Base-by-base conservation (phyloP, 108 stramenopile genomes). In the Cyclostephanos invisitatus region DNA sequence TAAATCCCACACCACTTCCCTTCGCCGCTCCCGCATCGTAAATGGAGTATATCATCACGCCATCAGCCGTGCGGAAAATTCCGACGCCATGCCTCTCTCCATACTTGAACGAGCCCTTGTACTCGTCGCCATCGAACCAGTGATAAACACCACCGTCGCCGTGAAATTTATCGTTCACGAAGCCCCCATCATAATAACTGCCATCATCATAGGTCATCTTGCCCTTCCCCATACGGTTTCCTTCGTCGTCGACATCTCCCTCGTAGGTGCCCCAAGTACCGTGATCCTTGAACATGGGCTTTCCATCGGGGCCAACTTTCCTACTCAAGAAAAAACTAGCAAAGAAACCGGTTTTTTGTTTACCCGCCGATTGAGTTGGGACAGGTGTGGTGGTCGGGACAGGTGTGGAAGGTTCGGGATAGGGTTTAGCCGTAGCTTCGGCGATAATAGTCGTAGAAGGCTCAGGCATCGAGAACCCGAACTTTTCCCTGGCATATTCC, bases 241-340 rank as follows among this genome's bases (percentile, higher is more conserved):
- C 73, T 28, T 66, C 32, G 5, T 5, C 42, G 20, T 74, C 73
- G 22, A 49, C 64, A n/a, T 24, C 71, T 35, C 73, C 73, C 6
- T 47, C 64, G 35, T 66, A 74, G 18, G 65, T 50, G 5, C 73
- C 73, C 64, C 64, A 65, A 10, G 65, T 54, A 59, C 73, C 64
- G 51, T 66, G 8, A 50, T 66, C 65, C 49, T 66, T 66, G 48
- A 51, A 77, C 48, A 72, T 62, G 5, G 48, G 48, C 46, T 62
- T 72, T 14, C 70, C 70, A 21, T 62, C 60, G 12, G 70, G 11
- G 35, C 17, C 58, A 0, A 62, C 15, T 25, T 62, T 61, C 24
- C 48, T 62, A 9, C 24, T 62, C 36, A 46, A 40, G 48, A 72
- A 72, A 21, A 72, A 62, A 27, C 28, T 62, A 14, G 50, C 70